Conservation (phyloP, 1,284 basidiomycete genomes). For the Ganoderma sinense region DNA sequence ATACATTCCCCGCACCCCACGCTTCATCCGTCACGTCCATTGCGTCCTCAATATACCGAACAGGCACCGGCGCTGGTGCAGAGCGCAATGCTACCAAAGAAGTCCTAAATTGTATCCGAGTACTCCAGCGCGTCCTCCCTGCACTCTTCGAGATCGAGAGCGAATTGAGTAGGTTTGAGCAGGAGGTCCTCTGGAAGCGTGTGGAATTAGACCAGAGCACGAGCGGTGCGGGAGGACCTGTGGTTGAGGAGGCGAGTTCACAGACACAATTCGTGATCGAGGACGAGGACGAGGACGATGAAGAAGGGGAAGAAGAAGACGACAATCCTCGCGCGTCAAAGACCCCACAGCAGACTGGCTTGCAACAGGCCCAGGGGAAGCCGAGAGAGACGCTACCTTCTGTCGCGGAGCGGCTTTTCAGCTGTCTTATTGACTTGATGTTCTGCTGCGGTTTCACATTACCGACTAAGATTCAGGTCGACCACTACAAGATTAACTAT, state of each 20-base stretch:
- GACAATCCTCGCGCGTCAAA: slow-evolving; percentile 9
- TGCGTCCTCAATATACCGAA: slow-evolving; percentile 73
- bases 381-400: slow-evolving; percentile 68
- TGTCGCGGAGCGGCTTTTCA: slow-evolving; percentile 81
- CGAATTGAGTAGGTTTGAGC: slow-evolving; percentile 72
- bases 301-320: slow-evolving; percentile 65
- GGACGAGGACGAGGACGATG: slow-evolving; percentile 76
- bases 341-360: slow-evolving; percentile 23
- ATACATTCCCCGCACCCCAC: slow-evolving; percentile 77
- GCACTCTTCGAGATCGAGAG: slow-evolving; percentile 86
- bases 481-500: slow-evolving; percentile 88
- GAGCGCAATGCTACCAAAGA: slow-evolving; percentile 82
- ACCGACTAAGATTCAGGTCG: slow-evolving; percentile 78
- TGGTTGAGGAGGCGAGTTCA: slow-evolving; percentile 42
- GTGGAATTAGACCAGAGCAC: slow-evolving; percentile 46
- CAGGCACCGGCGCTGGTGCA: slow-evolving; percentile 47
- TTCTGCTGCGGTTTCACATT: slow-evolving; percentile 94
- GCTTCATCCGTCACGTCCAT: slow-evolving; percentile 67
- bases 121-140: slow-evolving; percentile 88
- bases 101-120: slow-evolving; percentile 86
- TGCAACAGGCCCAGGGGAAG: slow-evolving; percentile 37
- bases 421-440: slow-evolving; percentile 81
- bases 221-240: slow-evolving; percentile 36
- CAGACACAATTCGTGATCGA: slow-evolving; percentile 82
- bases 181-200: slow-evolving; percentile 78